Conservation (phyloP, 257 asterid genomes). For the Misopates orontium region DNA sequence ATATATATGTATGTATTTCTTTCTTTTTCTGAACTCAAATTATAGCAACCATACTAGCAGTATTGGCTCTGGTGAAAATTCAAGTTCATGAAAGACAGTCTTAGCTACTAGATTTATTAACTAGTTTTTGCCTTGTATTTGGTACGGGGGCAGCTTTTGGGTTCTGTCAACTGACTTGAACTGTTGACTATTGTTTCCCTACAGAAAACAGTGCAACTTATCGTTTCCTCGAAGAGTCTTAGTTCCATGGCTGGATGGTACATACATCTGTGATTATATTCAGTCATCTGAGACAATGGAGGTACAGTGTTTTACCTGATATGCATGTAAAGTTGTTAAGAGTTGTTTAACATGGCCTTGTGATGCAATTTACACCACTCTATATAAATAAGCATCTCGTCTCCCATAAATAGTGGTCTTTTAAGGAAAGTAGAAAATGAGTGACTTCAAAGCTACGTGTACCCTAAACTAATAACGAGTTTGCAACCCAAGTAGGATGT, state of each 20-base stretch:
- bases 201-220: conserved; percentile 61
- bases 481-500: too few species aligned
- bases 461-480: too few species aligned
- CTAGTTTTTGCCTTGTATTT: conserved; percentile 19
- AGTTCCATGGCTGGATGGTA: conserved; percentile 83
- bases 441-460: too few species aligned
- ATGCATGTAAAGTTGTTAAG: neutral
- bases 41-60: too few species aligned
- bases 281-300: conserved; percentile 76
- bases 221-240: conserved; percentile 86
- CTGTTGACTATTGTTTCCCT: conserved; percentile 23
- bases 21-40: too few species aligned
- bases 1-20: too few species aligned
- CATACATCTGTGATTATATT: conserved; percentile 83
- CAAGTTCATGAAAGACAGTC: conserved; percentile 8
- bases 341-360: too few species aligned
- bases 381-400: too few species aligned
- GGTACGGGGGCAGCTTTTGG: conserved; percentile 22
- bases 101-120: neutral
- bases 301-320: conserved; percentile 47
- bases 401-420: too few species aligned
- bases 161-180: conserved; percentile 29
- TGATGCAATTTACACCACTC: too few species aligned
- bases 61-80: conserved; percentile 8
- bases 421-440: too few species aligned